Evolutionary conservation across 495 filamentous ascomycete species (phyloP).

Genomic region (Aspergillus cristatus): DNA sequence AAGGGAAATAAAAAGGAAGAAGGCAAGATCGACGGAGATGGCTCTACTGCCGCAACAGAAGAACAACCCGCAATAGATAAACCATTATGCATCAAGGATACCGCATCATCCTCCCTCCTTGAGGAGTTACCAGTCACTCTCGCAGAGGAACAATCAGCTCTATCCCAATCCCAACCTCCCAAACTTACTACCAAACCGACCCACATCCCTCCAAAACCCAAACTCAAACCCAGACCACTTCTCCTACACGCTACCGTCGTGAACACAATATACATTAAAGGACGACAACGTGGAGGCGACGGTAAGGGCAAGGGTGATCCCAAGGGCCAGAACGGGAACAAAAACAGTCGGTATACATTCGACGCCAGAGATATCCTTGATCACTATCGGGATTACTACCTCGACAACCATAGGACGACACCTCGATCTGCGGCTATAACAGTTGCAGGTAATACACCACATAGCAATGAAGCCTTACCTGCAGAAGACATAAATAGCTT

Average conservation of each 20-base stretch:
- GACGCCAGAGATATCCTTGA: constrained; percentile 28
- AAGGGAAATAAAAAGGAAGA: no score
- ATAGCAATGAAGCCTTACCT: no score
- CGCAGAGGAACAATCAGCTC: not conserved
- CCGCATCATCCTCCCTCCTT: constrained; percentile 1
- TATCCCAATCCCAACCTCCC: not conserved
- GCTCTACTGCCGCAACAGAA: no score
- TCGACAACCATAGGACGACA: constrained; percentile 17
- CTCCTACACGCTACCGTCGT: constrained; percentile 77
- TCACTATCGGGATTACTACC: constrained; percentile 25
- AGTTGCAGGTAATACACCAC: not conserved
- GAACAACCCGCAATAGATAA: no score
- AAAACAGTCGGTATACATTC: constrained; percentile 20
- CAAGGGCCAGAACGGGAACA: constrained; percentile 27
- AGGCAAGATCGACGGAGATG: not conserved
- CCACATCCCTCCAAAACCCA: not conserved
- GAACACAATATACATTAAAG: constrained; percentile 71
- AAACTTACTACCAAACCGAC: not conserved
- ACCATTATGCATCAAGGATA: no score
- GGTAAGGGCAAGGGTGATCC: constrained; percentile 2
- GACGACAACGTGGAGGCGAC: constrained; percentile 24
- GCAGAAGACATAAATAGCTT: no score
- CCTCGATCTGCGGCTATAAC: constrained; percentile 4
- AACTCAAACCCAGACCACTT: constrained; percentile 44
- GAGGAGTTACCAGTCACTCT: constrained; percentile 2